A percentile compares a stretch with the other conserved stretches of the same genome.
Conservation (phyloP, 2,329 filamentous ascomycete species). For the Pestalotiopsis sp. region DNA sequence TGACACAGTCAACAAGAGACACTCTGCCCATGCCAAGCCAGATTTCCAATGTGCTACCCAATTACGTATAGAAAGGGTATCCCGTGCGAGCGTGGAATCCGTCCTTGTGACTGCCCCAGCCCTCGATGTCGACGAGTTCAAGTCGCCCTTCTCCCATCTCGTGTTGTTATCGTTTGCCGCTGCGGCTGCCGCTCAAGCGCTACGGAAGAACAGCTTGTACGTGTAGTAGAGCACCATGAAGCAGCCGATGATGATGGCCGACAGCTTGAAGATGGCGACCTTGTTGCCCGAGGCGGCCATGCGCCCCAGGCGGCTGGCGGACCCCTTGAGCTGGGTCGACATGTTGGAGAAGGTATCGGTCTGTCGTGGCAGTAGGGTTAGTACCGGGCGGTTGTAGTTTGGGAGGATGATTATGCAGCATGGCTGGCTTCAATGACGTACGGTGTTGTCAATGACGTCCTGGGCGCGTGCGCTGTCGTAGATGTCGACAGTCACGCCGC, state of each 20-base stretch:
- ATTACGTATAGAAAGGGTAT: background rate
- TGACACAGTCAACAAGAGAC: background rate
- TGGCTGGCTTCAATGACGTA: conserved; percentile 43
- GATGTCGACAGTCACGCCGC: conserved; percentile 94
- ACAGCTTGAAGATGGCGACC: conserved; percentile 85
- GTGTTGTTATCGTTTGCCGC: too few relatives aligned
- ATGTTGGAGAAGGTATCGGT: conserved; percentile 91
- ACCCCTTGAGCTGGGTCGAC: conserved; percentile 79
- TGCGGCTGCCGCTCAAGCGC: conserved; percentile 15
- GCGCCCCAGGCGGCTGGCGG: conserved; percentile 76
- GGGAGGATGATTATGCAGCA: too few relatives aligned
- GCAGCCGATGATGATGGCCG: conserved; percentile 74
- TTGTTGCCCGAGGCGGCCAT: conserved; percentile 94
- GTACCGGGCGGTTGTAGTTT: too few relatives aligned
- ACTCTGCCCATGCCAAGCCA: background rate
- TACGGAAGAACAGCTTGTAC: conserved; percentile 61
- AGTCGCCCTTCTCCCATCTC: background rate
- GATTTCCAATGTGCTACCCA: background rate
- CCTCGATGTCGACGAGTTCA: background rate
- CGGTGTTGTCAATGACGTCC: conserved; percentile 83
- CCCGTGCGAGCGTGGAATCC: background rate
- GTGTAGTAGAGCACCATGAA: conserved; percentile 79
- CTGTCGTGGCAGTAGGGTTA: conserved; percentile 41
- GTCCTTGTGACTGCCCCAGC: background rate
- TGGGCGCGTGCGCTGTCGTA: conserved; percentile 94